Evolutionary conservation across 179 eudicot genomes (phyloP), one percentile per base, ranked within the genome.

Genomic region (Sideroxylon spinosum): DNA sequence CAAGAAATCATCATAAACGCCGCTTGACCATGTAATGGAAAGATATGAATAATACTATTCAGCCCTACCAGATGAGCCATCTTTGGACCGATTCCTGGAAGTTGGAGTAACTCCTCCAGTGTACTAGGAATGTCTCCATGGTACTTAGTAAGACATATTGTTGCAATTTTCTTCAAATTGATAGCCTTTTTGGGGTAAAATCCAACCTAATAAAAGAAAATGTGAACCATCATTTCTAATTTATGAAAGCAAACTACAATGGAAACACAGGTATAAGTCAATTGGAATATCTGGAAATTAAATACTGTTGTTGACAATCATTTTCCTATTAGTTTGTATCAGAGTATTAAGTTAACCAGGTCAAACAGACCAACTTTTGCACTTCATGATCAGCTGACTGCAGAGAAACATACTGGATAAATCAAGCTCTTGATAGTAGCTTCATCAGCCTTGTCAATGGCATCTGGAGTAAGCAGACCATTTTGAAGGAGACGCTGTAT

Each of bases 31-130:
- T 10, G n/a, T 26, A 52, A 29, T 50, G 61, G 62, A 26, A 66
- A 76, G 29, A 66, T n/a, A 22, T 52, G 13, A 52, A 57, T 1
- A 62, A 57, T 1, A 29, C 12, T 63, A 32, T 10, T 77, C 25
- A 66, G 10, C 49, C 90, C 50, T 84, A 93, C 98, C 93, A 95
- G 81, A 88, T 93, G 97, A 84, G 97, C 97, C 89, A 95, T 95
- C 86, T 95, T 95, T n/a, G 97, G 98, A 82, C 98, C 98, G 71
- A 95, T 89, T 61, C 98, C 98, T 71, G 98, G 98, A 76, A 93
- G 98, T 73, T 79, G 84, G 12, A 93, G 95, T 83, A 95, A 83
- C 76, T 87, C 97, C 50, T 86, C 93, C 66, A 95, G 76, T 25
- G 92, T 86, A 78, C 91, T 83, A 67, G 98, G 98, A 83, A 95